These are phyloP conservation scores for Xylaria sp. DNA, from an alignment of 2,329 filamentous ascomycete species.

Conservation along the genomic window DNA sequence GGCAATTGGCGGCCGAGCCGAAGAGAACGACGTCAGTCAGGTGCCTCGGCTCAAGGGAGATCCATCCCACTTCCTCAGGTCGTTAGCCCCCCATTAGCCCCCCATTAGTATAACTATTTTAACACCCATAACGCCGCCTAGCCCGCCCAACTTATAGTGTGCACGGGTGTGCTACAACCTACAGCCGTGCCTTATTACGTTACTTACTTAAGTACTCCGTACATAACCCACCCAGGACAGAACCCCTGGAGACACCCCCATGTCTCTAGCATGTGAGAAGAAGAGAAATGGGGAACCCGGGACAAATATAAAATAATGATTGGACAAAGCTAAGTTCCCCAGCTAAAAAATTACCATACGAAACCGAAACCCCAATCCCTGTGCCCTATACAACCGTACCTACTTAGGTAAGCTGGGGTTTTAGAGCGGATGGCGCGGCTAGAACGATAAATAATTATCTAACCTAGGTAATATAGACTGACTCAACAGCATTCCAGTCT, in stretches of 20 bases:
- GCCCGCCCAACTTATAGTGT: neutral
- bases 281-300: neutral
- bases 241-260: neutral
- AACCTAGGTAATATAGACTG: neutral
- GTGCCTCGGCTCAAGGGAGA: conserved; percentile 33
- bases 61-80: neutral
- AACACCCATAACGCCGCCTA: too few species aligned
- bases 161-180: neutral
- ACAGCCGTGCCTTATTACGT: neutral
- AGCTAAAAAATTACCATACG: too few species aligned
- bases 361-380: too few species aligned
- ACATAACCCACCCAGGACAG: neutral
- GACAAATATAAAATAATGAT: neutral
- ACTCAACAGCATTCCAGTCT: neutral
- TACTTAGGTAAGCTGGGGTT: neutral
- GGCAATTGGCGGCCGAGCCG: conserved; percentile 37
- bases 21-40: conserved; percentile 27
- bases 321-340: neutral
- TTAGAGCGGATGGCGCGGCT: conserved; percentile 15
- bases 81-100: neutral
- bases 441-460: neutral
- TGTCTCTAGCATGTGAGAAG: conserved; percentile 15
- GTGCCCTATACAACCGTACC: too few species aligned
- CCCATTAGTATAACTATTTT: too few species aligned
- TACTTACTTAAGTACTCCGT: neutral